These are phyloP conservation scores for Talaromyces sp. DNA, from an alignment of 2,329 filamentous ascomycete genomes.

Conservation along the genomic window DNA sequence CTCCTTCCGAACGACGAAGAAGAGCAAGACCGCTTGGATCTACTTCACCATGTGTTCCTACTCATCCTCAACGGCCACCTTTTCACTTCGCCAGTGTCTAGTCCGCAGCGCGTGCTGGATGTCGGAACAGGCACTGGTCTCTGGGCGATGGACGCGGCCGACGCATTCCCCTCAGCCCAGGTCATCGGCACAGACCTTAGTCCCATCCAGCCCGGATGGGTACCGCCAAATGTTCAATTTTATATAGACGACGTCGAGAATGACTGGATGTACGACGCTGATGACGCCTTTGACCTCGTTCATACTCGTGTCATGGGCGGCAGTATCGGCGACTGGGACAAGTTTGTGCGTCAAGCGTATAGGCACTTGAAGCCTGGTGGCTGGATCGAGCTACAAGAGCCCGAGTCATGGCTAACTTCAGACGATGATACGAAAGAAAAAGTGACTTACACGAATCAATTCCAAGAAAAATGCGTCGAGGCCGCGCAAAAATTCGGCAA, in stretches of 20 bases:
- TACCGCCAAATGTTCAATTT: constrained; percentile 11
- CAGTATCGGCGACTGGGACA: constrained; percentile 6
- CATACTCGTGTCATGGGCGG: constrained; percentile 7
- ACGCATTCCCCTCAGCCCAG: constrained; percentile 15
- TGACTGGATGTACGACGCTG: constrained; percentile 5
- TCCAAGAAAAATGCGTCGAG: constrained; percentile 19
- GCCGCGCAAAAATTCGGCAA: constrained; percentile 28
- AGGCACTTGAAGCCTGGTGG: constrained; percentile 38
- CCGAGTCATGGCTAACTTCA: constrained; percentile 32
- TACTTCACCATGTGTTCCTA: constrained; percentile 35
- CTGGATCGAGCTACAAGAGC: constrained; percentile 41
- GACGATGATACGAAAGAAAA: constrained; percentile 37
- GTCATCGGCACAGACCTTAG: constrained; percentile 6
- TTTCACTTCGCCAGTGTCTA: constrained; percentile 38
- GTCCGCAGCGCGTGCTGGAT: constrained; percentile 40
- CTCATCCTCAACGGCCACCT: constrained; percentile 43
- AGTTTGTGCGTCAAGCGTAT: constrained; percentile 1
- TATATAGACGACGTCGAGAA: constrained; percentile 7
- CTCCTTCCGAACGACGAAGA: constrained; percentile 6
- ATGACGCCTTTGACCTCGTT: constrained; percentile 12
- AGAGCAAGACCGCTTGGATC: constrained; percentile 7
- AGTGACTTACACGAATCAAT: constrained; percentile 14
- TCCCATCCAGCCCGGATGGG: constrained; percentile 12
- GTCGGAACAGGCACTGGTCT: constrained; percentile 48
- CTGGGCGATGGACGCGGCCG: constrained; percentile 50